Evolutionary conservation across 1,284 basidiomycete species (phyloP), one percentile per base, ranked within the genome.

Genomic region (Neotropicomus parvogracilis): DNA sequence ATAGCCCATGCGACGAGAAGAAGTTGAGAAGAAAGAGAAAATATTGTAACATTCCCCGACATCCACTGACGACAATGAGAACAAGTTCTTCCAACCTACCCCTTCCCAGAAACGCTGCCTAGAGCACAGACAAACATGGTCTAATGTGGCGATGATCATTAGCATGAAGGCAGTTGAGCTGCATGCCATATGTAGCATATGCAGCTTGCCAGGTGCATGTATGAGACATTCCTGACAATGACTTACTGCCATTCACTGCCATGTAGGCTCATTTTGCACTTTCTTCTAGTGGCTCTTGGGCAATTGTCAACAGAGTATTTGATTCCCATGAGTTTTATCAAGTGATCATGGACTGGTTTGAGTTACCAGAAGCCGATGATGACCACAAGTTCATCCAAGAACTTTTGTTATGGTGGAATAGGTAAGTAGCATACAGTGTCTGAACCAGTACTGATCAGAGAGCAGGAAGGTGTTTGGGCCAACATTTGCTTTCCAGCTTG

Each of bases 341-440:
- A 26, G 12, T 10, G 4, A 43, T 43, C 6, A 17, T 43, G 9
- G 32, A 43, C 8, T 44, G 42, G 33, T 44, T 35, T 2, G 21
- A 44, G 32, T n/a, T n/a, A n/a, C n/a, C n/a, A n/a, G 41, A 43
- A 17, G 11, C 19, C 2, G 27, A 44, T 33, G 3, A 37, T 16
- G 27, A 44, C 10, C 19, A 0, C 9, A 44, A 21, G 26, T 44
- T 44, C 34, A 13, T 44, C 11, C 4, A 29, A 1, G 1, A 44
- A 34, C 43, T 44, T 4, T 44, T 36, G 19, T 44, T 36, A n/a
- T 13, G 19, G 16, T 44, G 43, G 27, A 44, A 44, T 19, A 44
- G 27, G 34, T 44, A 29, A 29, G 43, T 37, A 6, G 14, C 1
- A 21, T 0, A 4, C 16, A 29, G 19, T 26, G 9, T 29, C 6